Evolutionary conservation across 208 protist genomes (phyloP), one percentile per base, ranked within the genome.

Genomic region (Leishmania arabica): DNA sequence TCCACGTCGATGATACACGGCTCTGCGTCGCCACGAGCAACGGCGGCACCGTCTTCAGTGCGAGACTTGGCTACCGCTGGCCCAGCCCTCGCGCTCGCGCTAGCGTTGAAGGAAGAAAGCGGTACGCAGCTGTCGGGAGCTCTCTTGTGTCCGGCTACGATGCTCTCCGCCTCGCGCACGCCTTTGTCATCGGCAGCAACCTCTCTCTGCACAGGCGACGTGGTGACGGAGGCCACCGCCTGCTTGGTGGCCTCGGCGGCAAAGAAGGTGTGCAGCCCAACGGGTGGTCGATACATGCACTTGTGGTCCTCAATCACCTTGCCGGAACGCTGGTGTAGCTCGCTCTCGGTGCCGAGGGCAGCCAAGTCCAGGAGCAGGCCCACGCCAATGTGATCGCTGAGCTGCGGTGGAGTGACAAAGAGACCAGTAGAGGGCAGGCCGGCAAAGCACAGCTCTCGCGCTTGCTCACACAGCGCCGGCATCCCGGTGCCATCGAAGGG

Each of bases 371-470:
- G 87, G 42, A 85, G 81, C 60, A 94, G 77, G 70, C 89, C 89
- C 1, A 98, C 92, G 9, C 92, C 94, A 74, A 95, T 91, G 85
- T 98, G 96, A 81, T 98, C 96, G 82, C 94, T 97, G 78, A 96
- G 91, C 82, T 98, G 92, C 19, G 96, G 96, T 7, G 95, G 92
- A 0, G 96, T 97, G 65, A 97, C 88, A 74, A 97, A 93, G 7
- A 98, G 77, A 0, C 96, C 96, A 0, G 95, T 97, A 17, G 92
- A 90, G 27, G 92, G 93, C 19, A 95, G 86, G 0, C 90, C 93
- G 42, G 82, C 86, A 73, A 92, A 95, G 49, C 80, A 85, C 47
- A 89, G 75, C 51, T 85, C 87, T 8, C 84, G 80, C 24, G 88
- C 90, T 4, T 49, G 37, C 47, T 84, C 82, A 9, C 47, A 76